Evolutionary conservation across 1,284 basidiomycete species (phyloP).

Genomic region (Xerocomus minutiporus): DNA sequence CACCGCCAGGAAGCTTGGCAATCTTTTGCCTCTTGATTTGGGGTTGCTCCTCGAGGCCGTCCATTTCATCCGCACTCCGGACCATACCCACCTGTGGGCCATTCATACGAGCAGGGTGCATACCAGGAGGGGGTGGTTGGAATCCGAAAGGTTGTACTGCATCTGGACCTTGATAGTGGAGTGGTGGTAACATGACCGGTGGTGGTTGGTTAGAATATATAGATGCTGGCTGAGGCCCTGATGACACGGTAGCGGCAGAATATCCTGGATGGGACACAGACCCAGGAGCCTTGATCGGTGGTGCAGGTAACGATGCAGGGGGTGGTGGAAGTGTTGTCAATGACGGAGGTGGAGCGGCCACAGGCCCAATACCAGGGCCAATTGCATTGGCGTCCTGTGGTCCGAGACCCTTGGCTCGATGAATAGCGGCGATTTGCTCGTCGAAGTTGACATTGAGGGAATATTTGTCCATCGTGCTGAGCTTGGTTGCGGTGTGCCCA

Average conservation of each 20-base stretch:
- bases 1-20: constrained; percentile 75
- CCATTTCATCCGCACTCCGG: constrained; percentile 76
- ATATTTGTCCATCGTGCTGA: constrained; percentile 84
- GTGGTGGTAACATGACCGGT: constrained; percentile 75
- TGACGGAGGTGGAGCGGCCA: constrained; percentile 59
- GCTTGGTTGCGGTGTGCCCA: constrained; percentile 89
- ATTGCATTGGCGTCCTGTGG: constrained; percentile 74
- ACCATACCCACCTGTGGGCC: constrained; percentile 62
- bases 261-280: constrained; percentile 47
- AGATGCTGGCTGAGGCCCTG: constrained; percentile 76
- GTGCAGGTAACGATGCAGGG: constrained; percentile 61
- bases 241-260: constrained; percentile 71
- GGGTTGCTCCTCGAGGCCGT: constrained; percentile 59
- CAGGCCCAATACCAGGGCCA: constrained; percentile 80
- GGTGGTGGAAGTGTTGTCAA: constrained; percentile 58
- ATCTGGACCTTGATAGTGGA: constrained; percentile 77
- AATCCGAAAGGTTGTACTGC: constrained; percentile 74
- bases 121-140: constrained; percentile 54
- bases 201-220: constrained; percentile 47
- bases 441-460: constrained; percentile 89
- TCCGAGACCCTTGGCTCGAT: constrained; percentile 82
- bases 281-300: constrained; percentile 44
- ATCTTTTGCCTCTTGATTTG: constrained; percentile 81
- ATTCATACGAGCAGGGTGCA: constrained; percentile 51
- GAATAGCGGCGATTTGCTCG: constrained; percentile 92